Evolutionary conservation across 176 grass and related monocot species (phyloP).

Genomic region (sorghum (Sorghum bicolor)): Sorghum_bicolor_NCBIv3 NC_012874.2:3289501-3290000

Average conservation of each 20-base stretch:
- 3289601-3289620: neutral
- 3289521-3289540: neutral
- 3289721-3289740: neutral
- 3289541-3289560: neutral
- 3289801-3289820: neutral
- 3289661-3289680: neutral
- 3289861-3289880: neutral
- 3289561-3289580: neutral
- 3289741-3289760: neutral
- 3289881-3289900: neutral
- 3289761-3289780: neutral
- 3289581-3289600: neutral
- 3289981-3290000: constrained; percentile 21
- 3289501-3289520: neutral
- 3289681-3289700: neutral
- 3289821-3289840: neutral
- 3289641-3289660: neutral
- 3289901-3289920: constrained; percentile 1
- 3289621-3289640: neutral
- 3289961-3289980: constrained; percentile 3
- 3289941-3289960: constrained; percentile 6
- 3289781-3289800: neutral
- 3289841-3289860: neutral
- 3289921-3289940: neutral
- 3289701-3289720: neutral